A percentile compares a stretch with the other conserved stretches of the same genome.
Conservation (phyloP, 495 filamentous ascomycete genomes). For the Talaromyces nanjingensis region DNA sequence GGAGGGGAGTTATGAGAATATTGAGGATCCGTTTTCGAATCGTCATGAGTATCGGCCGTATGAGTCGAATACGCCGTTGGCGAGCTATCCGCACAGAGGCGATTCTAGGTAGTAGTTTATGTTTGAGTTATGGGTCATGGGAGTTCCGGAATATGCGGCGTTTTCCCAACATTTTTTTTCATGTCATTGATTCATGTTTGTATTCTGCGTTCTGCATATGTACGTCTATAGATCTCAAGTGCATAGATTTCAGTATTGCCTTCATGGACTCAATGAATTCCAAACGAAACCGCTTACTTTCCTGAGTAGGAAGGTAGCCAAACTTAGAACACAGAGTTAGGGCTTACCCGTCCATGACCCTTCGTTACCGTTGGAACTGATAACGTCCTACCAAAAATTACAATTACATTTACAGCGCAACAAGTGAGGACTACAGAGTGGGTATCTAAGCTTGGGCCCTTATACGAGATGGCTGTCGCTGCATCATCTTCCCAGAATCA, state of each 20-base stretch:
- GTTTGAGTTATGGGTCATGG: not conserved
- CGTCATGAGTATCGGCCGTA: conserved; percentile 2
- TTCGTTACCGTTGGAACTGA: too few relatives aligned
- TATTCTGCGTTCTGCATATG: not conserved
- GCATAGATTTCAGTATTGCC: not conserved
- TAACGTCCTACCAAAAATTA: too few relatives aligned
- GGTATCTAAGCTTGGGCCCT: too few relatives aligned
- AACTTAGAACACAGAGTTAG: too few relatives aligned
- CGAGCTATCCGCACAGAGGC: not conserved
- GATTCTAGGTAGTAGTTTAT: not conserved
- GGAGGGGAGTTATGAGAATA: not conserved
- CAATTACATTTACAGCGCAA: too few relatives aligned
- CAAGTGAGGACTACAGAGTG: too few relatives aligned
- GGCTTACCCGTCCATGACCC: too few relatives aligned
- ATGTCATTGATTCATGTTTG: not conserved
- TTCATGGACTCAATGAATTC: not conserved
- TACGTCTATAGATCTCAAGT: not conserved
- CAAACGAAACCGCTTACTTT: too few relatives aligned
- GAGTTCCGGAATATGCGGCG: too few relatives aligned
- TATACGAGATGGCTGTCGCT: too few relatives aligned
- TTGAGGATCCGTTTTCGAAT: not conserved
- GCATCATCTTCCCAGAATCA: too few relatives aligned
- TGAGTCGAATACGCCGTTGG: not conserved
- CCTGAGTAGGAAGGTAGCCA: too few relatives aligned
- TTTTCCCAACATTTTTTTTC: not conserved